A percentile compares a stretch with the other conserved stretches of the same genome.
These are phyloP conservation scores for Solanum neorickii DNA, from an alignment of 257 asterid genomes.

Conservation along the genomic window DNA sequence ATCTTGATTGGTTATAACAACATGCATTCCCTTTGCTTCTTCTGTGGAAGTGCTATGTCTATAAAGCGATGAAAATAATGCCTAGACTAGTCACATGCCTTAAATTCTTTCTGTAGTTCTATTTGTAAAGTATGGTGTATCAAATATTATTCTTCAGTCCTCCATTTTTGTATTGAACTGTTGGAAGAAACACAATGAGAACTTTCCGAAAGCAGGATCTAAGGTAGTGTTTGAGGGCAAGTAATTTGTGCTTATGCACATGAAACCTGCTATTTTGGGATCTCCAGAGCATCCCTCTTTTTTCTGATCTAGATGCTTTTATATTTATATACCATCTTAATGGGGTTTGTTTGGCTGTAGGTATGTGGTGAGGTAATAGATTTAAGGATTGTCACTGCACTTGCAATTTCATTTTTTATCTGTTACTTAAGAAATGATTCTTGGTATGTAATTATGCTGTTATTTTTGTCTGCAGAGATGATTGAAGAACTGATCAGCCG, in stretches of 20 bases:
- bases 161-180: neutral
- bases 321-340: neutral
- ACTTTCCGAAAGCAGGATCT: neutral
- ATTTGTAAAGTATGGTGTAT: neutral
- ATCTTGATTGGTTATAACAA: neutral
- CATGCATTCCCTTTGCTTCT: neutral
- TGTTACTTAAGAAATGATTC: neutral
- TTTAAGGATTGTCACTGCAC: neutral
- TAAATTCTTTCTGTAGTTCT: neutral
- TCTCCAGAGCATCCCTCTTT: neutral
- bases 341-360: neutral
- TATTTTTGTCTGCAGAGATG: conserved; percentile 49
- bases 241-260: neutral
- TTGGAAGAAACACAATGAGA: neutral
- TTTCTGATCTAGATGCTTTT: neutral
- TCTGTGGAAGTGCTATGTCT: neutral
- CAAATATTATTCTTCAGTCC: neutral
- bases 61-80: neutral
- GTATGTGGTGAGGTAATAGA: neutral
- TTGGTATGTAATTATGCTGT: conserved; percentile 23
- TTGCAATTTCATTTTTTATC: neutral
- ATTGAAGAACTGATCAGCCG: conserved; percentile 85
- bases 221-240: neutral
- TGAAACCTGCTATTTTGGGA: neutral
- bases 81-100: neutral